Conservation (phyloP, 768 basidiomycete genomes). For the Lanmaoa pseudosensibilis region DNA sequence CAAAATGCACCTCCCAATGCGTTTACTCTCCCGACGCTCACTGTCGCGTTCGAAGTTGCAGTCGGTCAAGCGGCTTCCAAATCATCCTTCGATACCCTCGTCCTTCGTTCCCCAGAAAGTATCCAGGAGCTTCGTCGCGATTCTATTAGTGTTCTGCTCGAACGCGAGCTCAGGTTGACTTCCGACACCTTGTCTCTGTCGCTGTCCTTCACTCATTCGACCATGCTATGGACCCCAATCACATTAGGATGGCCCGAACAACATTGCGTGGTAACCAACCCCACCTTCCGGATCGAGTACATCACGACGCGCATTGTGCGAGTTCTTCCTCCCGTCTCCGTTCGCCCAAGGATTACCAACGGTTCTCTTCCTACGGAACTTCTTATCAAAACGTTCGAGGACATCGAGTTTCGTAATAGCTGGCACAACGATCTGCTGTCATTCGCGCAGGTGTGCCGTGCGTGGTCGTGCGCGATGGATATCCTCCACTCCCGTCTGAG, state of each 20-base stretch:
- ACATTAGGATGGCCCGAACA: not conserved
- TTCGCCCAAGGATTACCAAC: constrained; percentile 2
- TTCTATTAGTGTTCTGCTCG: constrained; percentile 12
- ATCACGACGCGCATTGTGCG: constrained; percentile 24
- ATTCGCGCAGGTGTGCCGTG: constrained; percentile 26
- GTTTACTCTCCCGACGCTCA: constrained; percentile 20
- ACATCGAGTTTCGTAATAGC: constrained; percentile 15
- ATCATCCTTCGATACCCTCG: constrained; percentile 11
- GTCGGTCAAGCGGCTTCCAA: constrained; percentile 3
- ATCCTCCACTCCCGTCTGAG: constrained; percentile 12
- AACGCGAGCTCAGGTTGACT: constrained; percentile 17
- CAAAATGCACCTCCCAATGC: constrained; percentile 9
- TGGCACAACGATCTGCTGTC: constrained; percentile 26
- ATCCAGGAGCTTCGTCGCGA: constrained; percentile 3
- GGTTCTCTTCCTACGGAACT: constrained; percentile 21
- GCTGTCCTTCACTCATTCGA: constrained; percentile 26
- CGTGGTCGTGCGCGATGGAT: constrained; percentile 27
- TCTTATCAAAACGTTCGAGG: constrained; percentile 21
- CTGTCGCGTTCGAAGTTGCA: constrained; percentile 21
- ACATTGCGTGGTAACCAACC: not conserved
- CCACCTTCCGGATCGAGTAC: constrained; percentile 15
- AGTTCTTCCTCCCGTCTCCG: constrained; percentile 9
- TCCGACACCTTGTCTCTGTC: constrained; percentile 17
- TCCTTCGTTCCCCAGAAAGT: constrained; percentile 11
- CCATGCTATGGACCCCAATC: constrained; percentile 15